phyloP scores from a whole-genome alignment of 169 alveolate genomes.

The Cystoisospora suis region DNA sequence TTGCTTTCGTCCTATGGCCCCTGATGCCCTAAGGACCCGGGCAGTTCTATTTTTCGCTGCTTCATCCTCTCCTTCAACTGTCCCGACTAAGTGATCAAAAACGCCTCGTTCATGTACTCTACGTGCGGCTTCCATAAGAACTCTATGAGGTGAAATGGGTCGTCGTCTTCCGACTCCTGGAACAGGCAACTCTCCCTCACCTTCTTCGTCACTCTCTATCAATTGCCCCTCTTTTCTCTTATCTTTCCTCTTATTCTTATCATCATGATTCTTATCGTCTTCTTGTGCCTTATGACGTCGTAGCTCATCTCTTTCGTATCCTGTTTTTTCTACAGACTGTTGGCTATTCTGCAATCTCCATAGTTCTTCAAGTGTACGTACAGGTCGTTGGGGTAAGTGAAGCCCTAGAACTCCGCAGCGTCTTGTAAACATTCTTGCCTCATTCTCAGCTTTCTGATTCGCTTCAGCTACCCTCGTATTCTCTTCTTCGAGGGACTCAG shows the following conservation, averaged over 20 bases:
- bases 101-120: slow-evolving; percentile 19
- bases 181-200: background rate
- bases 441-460: background rate
- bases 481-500: background rate
- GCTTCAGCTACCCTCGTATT: background rate
- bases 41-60: background rate
- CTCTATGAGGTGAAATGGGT: background rate
- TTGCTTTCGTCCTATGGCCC: background rate
- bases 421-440: background rate
- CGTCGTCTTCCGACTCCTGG: background rate
- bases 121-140: slow-evolving; percentile 15
- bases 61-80: background rate
- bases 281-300: background rate
- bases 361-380: slow-evolving; percentile 18
- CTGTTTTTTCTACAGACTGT: too few relatives aligned
- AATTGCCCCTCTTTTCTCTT: background rate
- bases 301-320: too few relatives aligned
- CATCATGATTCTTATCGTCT: background rate
- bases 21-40: background rate
- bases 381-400: slow-evolving; percentile 7
- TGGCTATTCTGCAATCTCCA: background rate
- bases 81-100: background rate
- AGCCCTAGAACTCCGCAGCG: background rate
- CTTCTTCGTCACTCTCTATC: background rate
- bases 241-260: background rate